Percentiles rank a stretch among this genome's conserved stretches.
Conservation (phyloP, 768 basidiomycete species). For the Lactifluus volemus region DNA sequence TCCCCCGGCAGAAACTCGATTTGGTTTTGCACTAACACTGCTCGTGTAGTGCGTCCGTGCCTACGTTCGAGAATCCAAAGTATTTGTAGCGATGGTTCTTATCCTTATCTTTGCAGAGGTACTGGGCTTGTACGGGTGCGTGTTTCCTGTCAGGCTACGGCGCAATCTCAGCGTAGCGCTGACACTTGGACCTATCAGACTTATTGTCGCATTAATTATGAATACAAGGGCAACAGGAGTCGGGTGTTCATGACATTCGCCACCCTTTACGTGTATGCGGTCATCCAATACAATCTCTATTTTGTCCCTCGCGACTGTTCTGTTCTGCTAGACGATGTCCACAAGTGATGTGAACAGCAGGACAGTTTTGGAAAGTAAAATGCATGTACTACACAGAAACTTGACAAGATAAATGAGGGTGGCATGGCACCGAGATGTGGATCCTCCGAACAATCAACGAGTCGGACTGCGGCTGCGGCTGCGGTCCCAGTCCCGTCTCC, state of each 20-base stretch:
- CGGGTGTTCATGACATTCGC: constrained; percentile 11
- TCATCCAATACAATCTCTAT: neutral
- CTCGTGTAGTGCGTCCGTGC: constrained; percentile 65
- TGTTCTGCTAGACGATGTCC: neutral
- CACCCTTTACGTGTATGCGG: neutral
- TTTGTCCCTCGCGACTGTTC: no score
- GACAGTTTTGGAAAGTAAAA: neutral
- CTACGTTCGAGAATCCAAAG: constrained; percentile 90
- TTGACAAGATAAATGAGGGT: neutral
- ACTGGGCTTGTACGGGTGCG: constrained; percentile 73
- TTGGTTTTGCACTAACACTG: neutral
- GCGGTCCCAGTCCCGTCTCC: neutral
- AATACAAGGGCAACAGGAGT: constrained; percentile 30
- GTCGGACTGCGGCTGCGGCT: neutral
- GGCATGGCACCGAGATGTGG: neutral
- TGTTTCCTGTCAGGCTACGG: neutral
- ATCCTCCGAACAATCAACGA: neutral
- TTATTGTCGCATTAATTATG: constrained; percentile 47
- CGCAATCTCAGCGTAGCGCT: neutral
- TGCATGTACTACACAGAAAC: neutral
- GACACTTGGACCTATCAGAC: constrained; percentile 21
- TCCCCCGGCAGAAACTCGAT: neutral
- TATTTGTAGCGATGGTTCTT: constrained; percentile 93
- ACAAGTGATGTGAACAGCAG: neutral
- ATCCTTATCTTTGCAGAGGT: constrained; percentile 99